Conservation (phyloP, 306 rosid species). For the Fragaria vesca region DNA sequence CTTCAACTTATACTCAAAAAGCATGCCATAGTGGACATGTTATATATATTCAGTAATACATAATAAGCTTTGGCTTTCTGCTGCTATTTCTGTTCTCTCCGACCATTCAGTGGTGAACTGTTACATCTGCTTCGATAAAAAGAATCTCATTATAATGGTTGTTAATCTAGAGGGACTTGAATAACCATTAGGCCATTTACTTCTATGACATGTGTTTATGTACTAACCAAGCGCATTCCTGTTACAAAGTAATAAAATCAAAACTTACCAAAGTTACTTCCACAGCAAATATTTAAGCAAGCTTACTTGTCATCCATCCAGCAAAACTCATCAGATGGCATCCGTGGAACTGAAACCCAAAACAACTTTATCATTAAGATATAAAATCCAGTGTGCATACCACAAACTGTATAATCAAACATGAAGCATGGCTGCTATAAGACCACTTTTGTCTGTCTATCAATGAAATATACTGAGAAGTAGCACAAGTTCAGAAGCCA, state of each 20-base stretch:
- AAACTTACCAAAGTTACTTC: background rate
- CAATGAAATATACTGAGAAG: background rate
- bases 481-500: background rate
- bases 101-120: background rate
- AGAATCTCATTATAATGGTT: background rate
- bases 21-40: background rate
- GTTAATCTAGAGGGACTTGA: background rate
- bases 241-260: background rate
- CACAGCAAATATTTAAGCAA: background rate
- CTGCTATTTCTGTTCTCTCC: slow-evolving; percentile 6
- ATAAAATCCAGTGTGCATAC: background rate
- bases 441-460: background rate
- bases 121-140: background rate
- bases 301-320: background rate
- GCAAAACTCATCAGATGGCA: background rate
- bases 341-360: background rate
- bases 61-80: background rate
- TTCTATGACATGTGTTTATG: background rate
- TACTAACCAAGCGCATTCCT: background rate
- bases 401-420: background rate
- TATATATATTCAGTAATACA: slow-evolving; percentile 3
- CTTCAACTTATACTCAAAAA: background rate
- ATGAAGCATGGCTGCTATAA: background rate
- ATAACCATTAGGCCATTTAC: background rate
- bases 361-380: background rate